Percentiles rank a stretch among this genome's conserved stretches.
Conservation (phyloP, 225 moss, liverwort and hornwort species). For the Polytrichum formosum region DNA sequence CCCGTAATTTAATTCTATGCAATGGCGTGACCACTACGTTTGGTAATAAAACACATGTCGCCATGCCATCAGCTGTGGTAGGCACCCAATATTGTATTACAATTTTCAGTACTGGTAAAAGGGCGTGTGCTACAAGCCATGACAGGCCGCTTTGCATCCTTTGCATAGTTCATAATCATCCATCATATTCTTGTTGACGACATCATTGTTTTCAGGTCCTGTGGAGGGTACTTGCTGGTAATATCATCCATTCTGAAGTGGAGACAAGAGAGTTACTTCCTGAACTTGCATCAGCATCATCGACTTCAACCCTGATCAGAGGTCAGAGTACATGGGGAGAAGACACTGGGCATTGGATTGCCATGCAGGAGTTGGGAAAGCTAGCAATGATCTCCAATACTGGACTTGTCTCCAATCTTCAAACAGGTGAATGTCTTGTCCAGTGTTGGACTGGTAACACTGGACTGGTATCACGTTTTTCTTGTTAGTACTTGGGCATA, state of each 20-base stretch:
- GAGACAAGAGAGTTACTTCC: constrained; percentile 70
- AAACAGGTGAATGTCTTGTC: constrained; percentile 21
- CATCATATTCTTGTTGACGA: too few relatives aligned
- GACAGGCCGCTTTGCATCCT: too few relatives aligned
- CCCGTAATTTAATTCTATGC: too few relatives aligned
- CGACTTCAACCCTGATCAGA: constrained; percentile 31
- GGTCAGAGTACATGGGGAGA: constrained; percentile 52
- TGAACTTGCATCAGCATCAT: constrained; percentile 60
- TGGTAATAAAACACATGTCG: too few relatives aligned
- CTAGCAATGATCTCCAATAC: constrained; percentile 84
- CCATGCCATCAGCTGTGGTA: too few relatives aligned
- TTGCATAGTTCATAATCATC: too few relatives aligned
- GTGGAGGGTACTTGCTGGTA: constrained; percentile 84
- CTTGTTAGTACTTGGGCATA: too few relatives aligned
- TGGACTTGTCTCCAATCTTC: constrained; percentile 9
- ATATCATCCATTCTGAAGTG: constrained; percentile 86
- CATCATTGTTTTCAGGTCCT: constrained; percentile 46
- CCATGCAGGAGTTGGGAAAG: constrained; percentile 81
- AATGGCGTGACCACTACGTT: too few relatives aligned
- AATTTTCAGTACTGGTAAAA: too few relatives aligned
- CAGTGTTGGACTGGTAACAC: neutral
- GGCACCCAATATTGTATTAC: too few relatives aligned
- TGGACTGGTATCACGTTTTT: neutral
- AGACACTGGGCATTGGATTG: constrained; percentile 86
- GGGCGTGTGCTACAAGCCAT: too few relatives aligned